These are phyloP conservation scores for Bolboschoenoplectus hybrid DNA, from an alignment of 202 grass and related monocot genomes.

Conservation along the genomic window DNA sequence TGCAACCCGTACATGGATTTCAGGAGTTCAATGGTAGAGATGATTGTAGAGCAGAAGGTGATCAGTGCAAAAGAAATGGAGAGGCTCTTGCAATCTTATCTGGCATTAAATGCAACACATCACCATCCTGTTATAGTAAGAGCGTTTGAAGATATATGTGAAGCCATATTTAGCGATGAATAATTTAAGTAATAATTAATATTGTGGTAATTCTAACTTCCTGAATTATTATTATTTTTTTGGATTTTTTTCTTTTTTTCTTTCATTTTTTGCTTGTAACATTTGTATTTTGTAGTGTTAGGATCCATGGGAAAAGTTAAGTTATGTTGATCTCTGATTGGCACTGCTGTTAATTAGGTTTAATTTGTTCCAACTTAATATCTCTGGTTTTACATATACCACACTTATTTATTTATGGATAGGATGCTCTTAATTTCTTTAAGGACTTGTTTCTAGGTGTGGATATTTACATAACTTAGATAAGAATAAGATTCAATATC, in stretches of 20 bases:
- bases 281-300: slow-evolving; percentile 33
- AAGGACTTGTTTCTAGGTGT: not conserved
- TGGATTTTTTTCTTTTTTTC: not conserved
- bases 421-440: not conserved
- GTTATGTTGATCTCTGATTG: slow-evolving; percentile 39
- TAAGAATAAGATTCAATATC: not conserved
- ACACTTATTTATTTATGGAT: not conserved
- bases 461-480: not conserved
- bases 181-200: slow-evolving; percentile 10
- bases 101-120: slow-evolving; percentile 64
- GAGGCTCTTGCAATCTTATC: slow-evolving; percentile 70
- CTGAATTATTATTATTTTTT: not conserved
- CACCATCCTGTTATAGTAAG: slow-evolving; percentile 74
- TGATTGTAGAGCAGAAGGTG: slow-evolving; percentile 73
- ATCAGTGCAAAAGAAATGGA: slow-evolving; percentile 57
- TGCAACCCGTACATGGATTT: slow-evolving; percentile 83
- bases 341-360: slow-evolving; percentile 29
- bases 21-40: slow-evolving; percentile 96
- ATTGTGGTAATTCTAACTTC: slow-evolving; percentile 27
- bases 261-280: not conserved
- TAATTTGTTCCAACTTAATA: not conserved
- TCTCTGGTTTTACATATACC: slow-evolving; percentile 6
- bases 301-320: slow-evolving; percentile 13
- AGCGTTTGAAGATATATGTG: slow-evolving; percentile 80
- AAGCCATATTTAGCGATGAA: slow-evolving; percentile 59